phyloP scores from a whole-genome alignment of 768 basidiomycete species.

The Trametes cubensis region DNA sequence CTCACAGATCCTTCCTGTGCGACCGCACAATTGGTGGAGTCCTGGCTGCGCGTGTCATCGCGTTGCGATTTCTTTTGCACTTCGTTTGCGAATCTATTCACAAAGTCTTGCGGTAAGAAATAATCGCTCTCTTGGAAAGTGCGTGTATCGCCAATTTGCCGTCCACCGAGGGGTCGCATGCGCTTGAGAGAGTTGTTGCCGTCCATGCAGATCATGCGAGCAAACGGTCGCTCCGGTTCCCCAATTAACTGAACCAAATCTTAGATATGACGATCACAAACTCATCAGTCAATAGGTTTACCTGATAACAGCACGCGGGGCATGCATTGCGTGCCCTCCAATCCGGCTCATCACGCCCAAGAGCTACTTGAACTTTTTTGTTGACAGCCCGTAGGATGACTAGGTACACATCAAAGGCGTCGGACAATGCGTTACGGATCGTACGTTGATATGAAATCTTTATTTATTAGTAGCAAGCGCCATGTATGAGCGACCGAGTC shows the following conservation, averaged over 20 bases:
- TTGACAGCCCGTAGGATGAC: slow-evolving; percentile 27
- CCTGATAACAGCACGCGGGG: slow-evolving; percentile 41
- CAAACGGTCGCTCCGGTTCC: slow-evolving; percentile 33
- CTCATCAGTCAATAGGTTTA: slow-evolving; percentile 33
- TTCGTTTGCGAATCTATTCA: slow-evolving; percentile 38
- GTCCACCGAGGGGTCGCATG: slow-evolving; percentile 26
- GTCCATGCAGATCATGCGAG: slow-evolving; percentile 18
- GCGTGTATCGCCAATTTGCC: slow-evolving; percentile 25
- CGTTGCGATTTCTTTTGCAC: slow-evolving; percentile 27
- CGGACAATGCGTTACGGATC: slow-evolving; percentile 34
- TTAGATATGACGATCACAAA: neutral
- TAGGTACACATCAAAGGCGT: slow-evolving; percentile 43
- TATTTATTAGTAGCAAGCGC: neutral
- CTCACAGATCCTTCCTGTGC: too few species aligned
- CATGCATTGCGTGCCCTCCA: slow-evolving; percentile 42
- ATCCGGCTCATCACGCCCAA: slow-evolving; percentile 34
- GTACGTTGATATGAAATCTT: slow-evolving; percentile 25
- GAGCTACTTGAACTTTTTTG: too few species aligned
- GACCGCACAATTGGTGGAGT: too few species aligned
- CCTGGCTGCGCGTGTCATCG: too few species aligned
- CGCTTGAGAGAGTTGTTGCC: slow-evolving; percentile 29
- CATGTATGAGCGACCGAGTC: too few species aligned
- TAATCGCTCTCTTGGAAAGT: slow-evolving; percentile 32
- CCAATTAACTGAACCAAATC: too few species aligned
- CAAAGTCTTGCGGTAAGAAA: slow-evolving; percentile 29